Base-by-base conservation (phyloP, 2,329 filamentous ascomycete species). In the Phialophora verrucosa region DNA sequence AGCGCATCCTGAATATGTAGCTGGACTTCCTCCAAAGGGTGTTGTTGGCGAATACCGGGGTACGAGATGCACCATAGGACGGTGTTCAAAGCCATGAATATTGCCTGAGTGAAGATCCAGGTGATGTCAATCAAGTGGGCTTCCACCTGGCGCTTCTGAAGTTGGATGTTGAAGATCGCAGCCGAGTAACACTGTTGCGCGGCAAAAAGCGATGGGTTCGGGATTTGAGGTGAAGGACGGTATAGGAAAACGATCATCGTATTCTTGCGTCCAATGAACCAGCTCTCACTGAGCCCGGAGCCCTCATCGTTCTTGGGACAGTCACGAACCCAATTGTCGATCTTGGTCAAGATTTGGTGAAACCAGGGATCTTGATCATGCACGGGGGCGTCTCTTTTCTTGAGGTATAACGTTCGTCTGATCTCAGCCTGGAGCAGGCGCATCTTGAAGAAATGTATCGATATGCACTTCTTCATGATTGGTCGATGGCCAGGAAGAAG, bases 401-500 rank as follows among this genome's bases (percentile, higher is more conserved):
- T 90, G 72, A 96, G 90, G 76, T 99, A 98, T 0, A 98, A 82
- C 6, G 88, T 90, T 65, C 93, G 87, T 64, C 93, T 86, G 51
- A 97, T 95, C 78, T 98, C 94, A 14, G 93, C 87, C 76, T 97
- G 93, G 12, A 93, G 82, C 65, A 96, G 79, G 63, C 92, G 86
- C 92, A 97, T 96, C 75, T 91, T 94, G 81, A 93, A 93, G 73
- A 96, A 95, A 76, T 99, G 94, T 68, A 97, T 93, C 2, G 92
- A 90, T 29, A 96, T 89, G 73, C 91, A 87, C 77, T 99, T 99
- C 75, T 91, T 92, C 71, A 93, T 84, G 44, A 91, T 92, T 1
- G 87, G 84, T 4, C 89, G 90, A 0, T 89, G 91, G 11, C 82
- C 84, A 0, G 88, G 85, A 25, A 88, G 81, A 64, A 97, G 90